These are phyloP conservation scores for Eutypa lata DNA, from an alignment of 2,329 filamentous ascomycete species.

Conservation along the genomic window DNA sequence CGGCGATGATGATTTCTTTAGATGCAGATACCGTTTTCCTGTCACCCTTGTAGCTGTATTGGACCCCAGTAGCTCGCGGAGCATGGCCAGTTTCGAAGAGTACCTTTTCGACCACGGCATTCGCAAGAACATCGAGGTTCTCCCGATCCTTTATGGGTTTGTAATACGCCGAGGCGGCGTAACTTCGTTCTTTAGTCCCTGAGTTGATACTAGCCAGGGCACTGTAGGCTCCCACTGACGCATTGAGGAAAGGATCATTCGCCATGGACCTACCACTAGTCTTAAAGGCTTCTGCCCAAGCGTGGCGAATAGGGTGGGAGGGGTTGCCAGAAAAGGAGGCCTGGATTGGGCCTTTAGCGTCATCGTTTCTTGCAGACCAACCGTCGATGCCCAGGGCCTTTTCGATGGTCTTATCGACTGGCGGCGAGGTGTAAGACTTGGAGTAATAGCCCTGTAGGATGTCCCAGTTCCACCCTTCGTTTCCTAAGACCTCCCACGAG, in stretches of 20 bases:
- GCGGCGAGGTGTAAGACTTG: constrained; percentile 13
- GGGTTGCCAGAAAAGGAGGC: constrained; percentile 7
- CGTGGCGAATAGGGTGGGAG: constrained; percentile 9
- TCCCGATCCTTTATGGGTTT: constrained; percentile 5
- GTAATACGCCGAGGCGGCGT: constrained; percentile 16
- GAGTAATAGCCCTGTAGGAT: constrained; percentile 10
- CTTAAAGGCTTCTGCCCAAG: constrained; percentile 1
- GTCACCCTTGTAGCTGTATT: background rate
- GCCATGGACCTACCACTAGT: background rate
- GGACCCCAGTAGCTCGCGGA: constrained; percentile 2
- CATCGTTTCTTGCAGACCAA: background rate
- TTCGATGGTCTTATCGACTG: constrained; percentile 2
- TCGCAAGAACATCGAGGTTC: constrained; percentile 12
- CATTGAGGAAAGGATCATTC: background rate
- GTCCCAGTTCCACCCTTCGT: constrained; percentile 17
- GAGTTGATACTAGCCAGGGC: constrained; percentile 12
- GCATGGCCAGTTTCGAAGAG: constrained; percentile 6
- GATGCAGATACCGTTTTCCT: background rate
- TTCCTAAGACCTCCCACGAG: constrained; percentile 16
- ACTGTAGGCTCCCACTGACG: background rate
- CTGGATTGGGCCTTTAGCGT: constrained; percentile 8
- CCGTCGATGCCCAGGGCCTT: constrained; percentile 8
- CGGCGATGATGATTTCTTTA: background rate
- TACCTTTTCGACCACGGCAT: constrained; percentile 12
- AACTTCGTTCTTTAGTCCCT: constrained; percentile 6